Percentiles rank a stretch among this genome's conserved stretches.
phyloP scores from a whole-genome alignment of 257 asterid genomes.

The Apocynum venetum region DNA sequence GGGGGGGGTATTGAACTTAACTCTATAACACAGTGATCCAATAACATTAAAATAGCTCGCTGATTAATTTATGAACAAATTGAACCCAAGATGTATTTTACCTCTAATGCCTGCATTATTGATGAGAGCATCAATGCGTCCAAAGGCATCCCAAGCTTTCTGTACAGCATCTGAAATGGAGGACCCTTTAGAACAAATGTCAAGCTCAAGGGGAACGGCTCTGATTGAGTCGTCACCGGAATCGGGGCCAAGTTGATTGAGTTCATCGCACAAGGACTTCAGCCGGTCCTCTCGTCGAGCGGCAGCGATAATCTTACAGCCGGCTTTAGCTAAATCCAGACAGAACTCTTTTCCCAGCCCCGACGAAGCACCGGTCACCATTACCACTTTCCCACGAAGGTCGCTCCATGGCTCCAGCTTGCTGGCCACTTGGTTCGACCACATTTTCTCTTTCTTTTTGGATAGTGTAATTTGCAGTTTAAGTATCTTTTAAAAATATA shows the following conservation, averaged over 20 bases:
- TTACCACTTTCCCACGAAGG: constrained; percentile 27
- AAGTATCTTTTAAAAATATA: too few species aligned
- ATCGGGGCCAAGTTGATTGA: constrained; percentile 15
- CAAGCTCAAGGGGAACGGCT: constrained; percentile 49
- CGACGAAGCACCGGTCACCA: constrained; percentile 58
- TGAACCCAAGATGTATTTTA: not conserved
- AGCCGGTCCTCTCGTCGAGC: constrained; percentile 48
- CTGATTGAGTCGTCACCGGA: not conserved
- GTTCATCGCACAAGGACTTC: constrained; percentile 36
- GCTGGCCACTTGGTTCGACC: constrained; percentile 6
- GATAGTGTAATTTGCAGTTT: not conserved
- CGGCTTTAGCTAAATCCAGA: constrained; percentile 38
- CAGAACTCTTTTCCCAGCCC: constrained; percentile 48
- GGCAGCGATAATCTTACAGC: constrained; percentile 46
- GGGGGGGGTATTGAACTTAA: too few species aligned
- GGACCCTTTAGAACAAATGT: constrained; percentile 32
- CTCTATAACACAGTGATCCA: too few species aligned
- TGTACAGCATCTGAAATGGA: constrained; percentile 31
- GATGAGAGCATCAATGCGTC: constrained; percentile 42
- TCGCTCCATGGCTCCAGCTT: constrained; percentile 21
- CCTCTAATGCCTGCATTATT: constrained; percentile 62
- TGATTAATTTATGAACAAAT: too few species aligned
- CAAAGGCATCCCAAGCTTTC: constrained; percentile 55
- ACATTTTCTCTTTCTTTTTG: constrained; percentile 4
- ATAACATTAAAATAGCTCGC: too few species aligned